Evolutionary conservation across 225 moss, liverwort and hornwort genomes (phyloP).

Genomic region (Pseudisothecium myosuroides): DNA sequence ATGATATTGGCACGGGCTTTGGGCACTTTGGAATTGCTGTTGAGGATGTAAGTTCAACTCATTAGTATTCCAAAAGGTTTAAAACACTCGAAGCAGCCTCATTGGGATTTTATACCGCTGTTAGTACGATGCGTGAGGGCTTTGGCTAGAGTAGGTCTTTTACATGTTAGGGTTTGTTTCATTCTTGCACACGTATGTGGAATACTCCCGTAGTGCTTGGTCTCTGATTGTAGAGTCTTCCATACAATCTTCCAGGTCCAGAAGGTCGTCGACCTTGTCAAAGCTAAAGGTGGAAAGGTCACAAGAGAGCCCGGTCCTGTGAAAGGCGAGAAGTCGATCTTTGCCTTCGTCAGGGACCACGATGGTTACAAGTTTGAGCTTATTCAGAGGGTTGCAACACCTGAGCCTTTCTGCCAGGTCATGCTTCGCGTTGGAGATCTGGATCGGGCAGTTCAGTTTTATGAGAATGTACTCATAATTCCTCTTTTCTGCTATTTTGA

Average conservation of each 20-base stretch:
- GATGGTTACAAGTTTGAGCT: slow-evolving; percentile 99
- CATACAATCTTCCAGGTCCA: slow-evolving; percentile 43
- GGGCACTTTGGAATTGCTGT: slow-evolving; percentile 97
- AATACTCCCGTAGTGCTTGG: background rate
- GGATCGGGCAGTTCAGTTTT: slow-evolving; percentile 77
- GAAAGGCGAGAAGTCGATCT: slow-evolving; percentile 79
- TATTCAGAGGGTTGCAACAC: slow-evolving; percentile 68
- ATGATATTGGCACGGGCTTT: slow-evolving; percentile 91
- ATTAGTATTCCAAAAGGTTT: background rate
- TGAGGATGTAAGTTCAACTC: slow-evolving; percentile 62
- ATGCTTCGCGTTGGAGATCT: slow-evolving; percentile 93
- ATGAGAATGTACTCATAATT: slow-evolving; percentile 64
- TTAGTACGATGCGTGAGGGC: background rate
- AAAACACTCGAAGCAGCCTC: background rate
- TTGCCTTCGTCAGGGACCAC: slow-evolving; percentile 80
- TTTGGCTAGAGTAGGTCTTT: background rate
- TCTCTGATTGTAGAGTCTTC: background rate
- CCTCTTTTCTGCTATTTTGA: background rate
- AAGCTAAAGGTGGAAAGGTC: slow-evolving; percentile 89
- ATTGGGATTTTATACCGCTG: background rate
- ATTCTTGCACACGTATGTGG: background rate
- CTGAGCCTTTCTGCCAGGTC: slow-evolving; percentile 93
- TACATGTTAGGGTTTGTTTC: background rate
- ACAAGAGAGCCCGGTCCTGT: slow-evolving; percentile 91
- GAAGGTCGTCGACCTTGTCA: slow-evolving; percentile 80